Base-by-base conservation (phyloP, 345 rosid species). In the Brassica rapa region DNA sequence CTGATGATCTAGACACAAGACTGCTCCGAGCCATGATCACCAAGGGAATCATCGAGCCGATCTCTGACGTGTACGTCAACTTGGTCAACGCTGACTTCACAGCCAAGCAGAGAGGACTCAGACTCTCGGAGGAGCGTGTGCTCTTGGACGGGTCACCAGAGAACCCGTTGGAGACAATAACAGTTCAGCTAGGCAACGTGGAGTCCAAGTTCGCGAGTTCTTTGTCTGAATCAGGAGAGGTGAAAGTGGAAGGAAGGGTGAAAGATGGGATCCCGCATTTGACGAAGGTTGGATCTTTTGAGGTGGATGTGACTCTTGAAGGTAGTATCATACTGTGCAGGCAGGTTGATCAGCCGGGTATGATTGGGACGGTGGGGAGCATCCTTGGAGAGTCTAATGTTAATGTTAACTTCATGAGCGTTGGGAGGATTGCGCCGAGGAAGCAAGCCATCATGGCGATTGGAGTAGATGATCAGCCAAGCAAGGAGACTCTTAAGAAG, bases 381-480 rank as follows among this genome's bases (percentile, higher is more conserved):
- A 82, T 93, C 32, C 80, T 93, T 73, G 97, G 96, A 6, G 89
- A 84, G 83, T 91, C 89, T 73, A 92, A 92, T 51, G 94, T 90
- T 51, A 92, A 92, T 64, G 94, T 92, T 46, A 90, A 86, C 76
- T 92, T 92, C 85, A 90, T 89, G 96, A 92, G 96, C 8, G 97
- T 90, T 57, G 97, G 96, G 6, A 88, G 97, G 87, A 84, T 90
- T 19, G 96, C 97, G 61, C 97, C 97, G 0, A 72, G 96, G 75
- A 92, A 89, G 86, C 94, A 90, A 55, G 97, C 97, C 0, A 89
- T 92, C 30, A 92, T 90, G 96, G 97, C 96, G 1, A 92, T 92
- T 11, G 97, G 97, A 24, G 93, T 92, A 0, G 97, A 90, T 49
- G 97, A 92, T 1, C 88, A 80, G 56, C 97, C 94, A 39, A 85